Evolutionary conservation across 2,329 filamentous ascomycete genomes (phyloP).

Genomic region (Calonectria ilicicola): DNA sequence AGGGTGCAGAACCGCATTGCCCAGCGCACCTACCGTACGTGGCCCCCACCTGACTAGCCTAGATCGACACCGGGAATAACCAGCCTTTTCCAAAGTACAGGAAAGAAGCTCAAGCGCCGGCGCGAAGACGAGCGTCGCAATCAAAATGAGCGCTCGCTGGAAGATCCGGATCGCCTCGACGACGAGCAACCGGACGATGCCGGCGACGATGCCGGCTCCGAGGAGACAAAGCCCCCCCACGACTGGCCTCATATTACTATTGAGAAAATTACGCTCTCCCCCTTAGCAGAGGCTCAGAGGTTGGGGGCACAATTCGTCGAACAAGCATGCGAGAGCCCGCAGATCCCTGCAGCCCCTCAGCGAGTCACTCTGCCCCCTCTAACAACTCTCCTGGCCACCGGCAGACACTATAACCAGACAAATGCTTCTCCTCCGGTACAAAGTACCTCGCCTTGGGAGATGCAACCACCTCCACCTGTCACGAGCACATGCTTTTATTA

Average conservation of each 20-base stretch:
- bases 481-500: neutral
- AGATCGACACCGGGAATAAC: slow-evolving; percentile 21
- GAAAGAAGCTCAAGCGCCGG: slow-evolving; percentile 93
- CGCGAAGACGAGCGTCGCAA: slow-evolving; percentile 85
- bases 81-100: slow-evolving; percentile 54
- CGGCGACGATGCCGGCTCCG: neutral
- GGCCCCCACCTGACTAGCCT: neutral
- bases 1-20: slow-evolving; percentile 98
- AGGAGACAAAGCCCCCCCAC: neutral
- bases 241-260: neutral
- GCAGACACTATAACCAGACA: neutral
- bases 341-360: neutral
- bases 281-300: neutral
- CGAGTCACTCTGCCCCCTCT: neutral
- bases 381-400: neutral
- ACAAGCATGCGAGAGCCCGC: neutral
- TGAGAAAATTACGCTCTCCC: neutral
- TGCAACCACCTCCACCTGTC: neutral
- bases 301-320: neutral
- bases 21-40: slow-evolving; percentile 94
- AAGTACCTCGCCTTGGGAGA: neutral
- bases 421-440: neutral
- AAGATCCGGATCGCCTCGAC: too few relatives aligned
- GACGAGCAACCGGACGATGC: too few relatives aligned
- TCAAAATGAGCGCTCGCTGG: too few relatives aligned